phyloP scores from a whole-genome alignment of 306 rosid species.

The Ormosia semicastrata region DNA sequence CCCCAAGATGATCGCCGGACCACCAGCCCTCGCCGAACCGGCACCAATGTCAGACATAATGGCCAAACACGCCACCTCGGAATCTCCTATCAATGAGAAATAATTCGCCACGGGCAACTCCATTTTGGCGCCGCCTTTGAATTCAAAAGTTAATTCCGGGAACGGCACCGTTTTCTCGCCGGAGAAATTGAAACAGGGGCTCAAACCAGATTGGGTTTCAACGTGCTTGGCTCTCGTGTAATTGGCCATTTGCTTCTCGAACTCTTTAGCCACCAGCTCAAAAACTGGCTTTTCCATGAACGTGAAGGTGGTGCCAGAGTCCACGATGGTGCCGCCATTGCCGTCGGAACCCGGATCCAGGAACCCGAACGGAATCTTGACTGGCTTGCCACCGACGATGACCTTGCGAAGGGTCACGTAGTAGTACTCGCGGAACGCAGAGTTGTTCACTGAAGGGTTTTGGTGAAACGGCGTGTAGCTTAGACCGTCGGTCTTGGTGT shows the following conservation, averaged over 20 bases:
- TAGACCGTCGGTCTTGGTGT: slow-evolving; percentile 22
- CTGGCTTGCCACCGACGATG: slow-evolving; percentile 50
- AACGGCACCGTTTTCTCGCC: slow-evolving; percentile 28
- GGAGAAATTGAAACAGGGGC: slow-evolving; percentile 60
- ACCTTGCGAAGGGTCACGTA: slow-evolving; percentile 59
- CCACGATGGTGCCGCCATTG: slow-evolving; percentile 80
- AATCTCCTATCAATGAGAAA: slow-evolving; percentile 45
- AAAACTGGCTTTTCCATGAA: slow-evolving; percentile 65
- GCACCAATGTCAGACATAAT: slow-evolving; percentile 39
- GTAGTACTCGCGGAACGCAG: slow-evolving; percentile 58
- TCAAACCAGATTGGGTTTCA: slow-evolving; percentile 61
- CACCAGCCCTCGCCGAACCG: slow-evolving; percentile 27
- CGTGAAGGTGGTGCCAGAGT: slow-evolving; percentile 84
- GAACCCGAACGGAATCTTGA: slow-evolving; percentile 52
- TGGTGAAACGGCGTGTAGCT: slow-evolving; percentile 68
- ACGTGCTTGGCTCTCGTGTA: slow-evolving; percentile 51
- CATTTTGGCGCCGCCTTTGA: slow-evolving; percentile 90
- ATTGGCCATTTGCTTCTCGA: slow-evolving; percentile 60
- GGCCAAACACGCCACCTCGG: slow-evolving; percentile 57
- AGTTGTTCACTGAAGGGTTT: slow-evolving; percentile 40
- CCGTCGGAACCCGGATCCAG: slow-evolving; percentile 55
- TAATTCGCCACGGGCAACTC: slow-evolving; percentile 53
- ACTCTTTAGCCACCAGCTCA: slow-evolving; percentile 46
- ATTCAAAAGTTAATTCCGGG: slow-evolving; percentile 62
- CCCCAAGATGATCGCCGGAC: slow-evolving; percentile 84